phyloP scores from a whole-genome alignment of 1,284 basidiomycete species.

The Apiotrichum gamsii region DNA sequence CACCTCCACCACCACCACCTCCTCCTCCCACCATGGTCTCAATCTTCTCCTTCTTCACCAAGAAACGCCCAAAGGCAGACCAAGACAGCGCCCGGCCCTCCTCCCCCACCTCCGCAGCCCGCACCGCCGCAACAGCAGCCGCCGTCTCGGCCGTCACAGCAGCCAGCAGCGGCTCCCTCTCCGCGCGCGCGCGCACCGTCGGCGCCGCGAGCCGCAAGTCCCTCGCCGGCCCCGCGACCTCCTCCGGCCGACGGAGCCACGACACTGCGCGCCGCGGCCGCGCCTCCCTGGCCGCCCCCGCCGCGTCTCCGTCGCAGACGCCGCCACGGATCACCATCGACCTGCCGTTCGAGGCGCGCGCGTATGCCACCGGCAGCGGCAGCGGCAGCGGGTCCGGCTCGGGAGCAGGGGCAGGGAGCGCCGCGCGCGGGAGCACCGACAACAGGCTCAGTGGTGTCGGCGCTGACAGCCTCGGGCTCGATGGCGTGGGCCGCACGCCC shows the following conservation, averaged over 20 bases:
- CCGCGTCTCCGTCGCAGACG: conserved; percentile 3
- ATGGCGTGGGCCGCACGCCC: conserved; percentile 23
- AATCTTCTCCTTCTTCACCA: conserved; percentile 33
- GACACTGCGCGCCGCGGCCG: neutral
- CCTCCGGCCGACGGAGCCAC: neutral
- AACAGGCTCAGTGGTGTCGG: too few species aligned
- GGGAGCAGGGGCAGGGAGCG: neutral
- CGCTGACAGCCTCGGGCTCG: conserved; percentile 19
- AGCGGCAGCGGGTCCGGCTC: neutral
- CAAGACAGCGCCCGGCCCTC: conserved; percentile 2
- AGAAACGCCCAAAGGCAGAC: conserved; percentile 28
- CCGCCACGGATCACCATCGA: conserved; percentile 16
- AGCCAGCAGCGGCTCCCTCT: neutral
- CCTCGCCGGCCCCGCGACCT: neutral
- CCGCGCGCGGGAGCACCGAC: neutral
- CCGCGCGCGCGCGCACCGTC: neutral
- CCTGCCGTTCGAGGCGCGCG: conserved; percentile 13
- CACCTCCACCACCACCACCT: neutral
- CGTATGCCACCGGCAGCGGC: neutral
- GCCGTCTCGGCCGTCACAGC: conserved; percentile 7
- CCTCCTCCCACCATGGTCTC: conserved; percentile 28
- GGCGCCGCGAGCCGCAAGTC: neutral
- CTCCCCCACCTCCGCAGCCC: neutral
- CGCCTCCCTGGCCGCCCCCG: too few species aligned
- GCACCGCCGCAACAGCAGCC: conserved; percentile 3